Base-by-base conservation (phyloP, 2,329 filamentous ascomycete genomes). In the Thermoascus crustaceus region DNA sequence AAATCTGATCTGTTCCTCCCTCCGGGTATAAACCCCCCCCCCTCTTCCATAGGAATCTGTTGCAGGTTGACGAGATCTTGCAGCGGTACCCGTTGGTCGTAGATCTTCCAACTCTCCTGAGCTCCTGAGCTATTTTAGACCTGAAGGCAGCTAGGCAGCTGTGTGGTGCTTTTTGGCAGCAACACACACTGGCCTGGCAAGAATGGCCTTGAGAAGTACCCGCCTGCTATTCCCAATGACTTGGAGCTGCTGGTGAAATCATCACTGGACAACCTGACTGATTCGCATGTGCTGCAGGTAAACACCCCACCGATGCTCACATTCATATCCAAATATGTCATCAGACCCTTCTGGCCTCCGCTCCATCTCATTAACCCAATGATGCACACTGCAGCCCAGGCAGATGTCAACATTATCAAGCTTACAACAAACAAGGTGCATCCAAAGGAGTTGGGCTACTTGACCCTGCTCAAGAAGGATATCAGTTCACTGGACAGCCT, bases 101-200 rank as follows among this genome's bases (percentile, higher is more conserved):
- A n/a, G n/a, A n/a, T n/a, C n/a, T n/a, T n/a, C n/a, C n/a, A n/a
- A n/a, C n/a, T n/a, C n/a, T n/a, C n/a, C n/a, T n/a, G n/a, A n/a
- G n/a, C 46, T 66, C 2, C 49, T 66, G 8, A 54, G 50, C 0
- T 52, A 39, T 18, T 44, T 41, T 31, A 42, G 43, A 10, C 44
- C 50, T 38, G 32, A 53, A 9, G n/a, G n/a, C n/a, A n/a, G n/a
- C 11, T 21, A 2, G 37, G 40, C 4, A 53, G 54, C 14, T 46
- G 53, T 1, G 44, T 59, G 4, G 44, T 59, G 16, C 46, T 59
- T 33, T 49, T 58, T 8, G 44, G 48, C 11, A 53, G 60, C 18
- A 53, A 62, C 8, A 45, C 51, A 4, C 64, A 68, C 43, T 60
- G 50, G 39, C 55, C 60, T 0, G 61, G 63, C 0, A 63, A 61